Evolutionary conservation across 2,329 filamentous ascomycete genomes (phyloP).

Genomic region (Microascus cirrosus): DNA sequence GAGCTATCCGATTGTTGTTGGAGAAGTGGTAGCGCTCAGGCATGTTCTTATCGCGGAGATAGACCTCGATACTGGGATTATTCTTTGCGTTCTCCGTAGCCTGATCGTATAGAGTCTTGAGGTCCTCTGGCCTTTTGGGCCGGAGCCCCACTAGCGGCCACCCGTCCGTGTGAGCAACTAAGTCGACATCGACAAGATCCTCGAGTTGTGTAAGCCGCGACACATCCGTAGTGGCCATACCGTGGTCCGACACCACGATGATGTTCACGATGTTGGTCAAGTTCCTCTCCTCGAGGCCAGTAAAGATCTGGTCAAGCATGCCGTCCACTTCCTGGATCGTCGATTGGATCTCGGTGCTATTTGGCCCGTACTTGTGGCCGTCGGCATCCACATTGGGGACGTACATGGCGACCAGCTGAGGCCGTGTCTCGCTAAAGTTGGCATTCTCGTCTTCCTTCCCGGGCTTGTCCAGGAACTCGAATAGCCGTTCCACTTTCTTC

Average conservation of each 20-base stretch:
- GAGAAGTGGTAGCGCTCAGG: constrained; percentile 86
- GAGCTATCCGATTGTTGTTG: constrained; percentile 80
- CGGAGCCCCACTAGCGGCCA: constrained; percentile 90
- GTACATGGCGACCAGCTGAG: constrained; percentile 88
- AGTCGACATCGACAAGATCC: constrained; percentile 66
- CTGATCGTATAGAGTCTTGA: constrained; percentile 55
- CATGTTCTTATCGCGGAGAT: constrained; percentile 80
- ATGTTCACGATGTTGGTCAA: constrained; percentile 85
- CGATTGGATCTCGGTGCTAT: constrained; percentile 77
- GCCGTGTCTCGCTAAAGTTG: constrained; percentile 43
- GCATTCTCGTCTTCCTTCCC: constrained; percentile 49
- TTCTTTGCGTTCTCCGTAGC: constrained; percentile 20
- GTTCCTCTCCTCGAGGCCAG: constrained; percentile 69
- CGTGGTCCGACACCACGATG: constrained; percentile 93
- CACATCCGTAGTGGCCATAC: constrained; percentile 88
- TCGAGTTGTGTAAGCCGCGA: constrained; percentile 79
- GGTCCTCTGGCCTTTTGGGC: constrained; percentile 57
- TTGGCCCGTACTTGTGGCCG: constrained; percentile 83
- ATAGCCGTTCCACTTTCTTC: constrained; percentile 66
- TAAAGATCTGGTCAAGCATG: constrained; percentile 70
- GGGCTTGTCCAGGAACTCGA: constrained; percentile 77
- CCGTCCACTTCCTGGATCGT: constrained; percentile 72
- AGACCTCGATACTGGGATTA: constrained; percentile 71
- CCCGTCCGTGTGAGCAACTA: constrained; percentile 78
- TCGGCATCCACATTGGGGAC: constrained; percentile 85